Conservation (phyloP, 163 green algal species). For the Volvox carteri region DNA sequence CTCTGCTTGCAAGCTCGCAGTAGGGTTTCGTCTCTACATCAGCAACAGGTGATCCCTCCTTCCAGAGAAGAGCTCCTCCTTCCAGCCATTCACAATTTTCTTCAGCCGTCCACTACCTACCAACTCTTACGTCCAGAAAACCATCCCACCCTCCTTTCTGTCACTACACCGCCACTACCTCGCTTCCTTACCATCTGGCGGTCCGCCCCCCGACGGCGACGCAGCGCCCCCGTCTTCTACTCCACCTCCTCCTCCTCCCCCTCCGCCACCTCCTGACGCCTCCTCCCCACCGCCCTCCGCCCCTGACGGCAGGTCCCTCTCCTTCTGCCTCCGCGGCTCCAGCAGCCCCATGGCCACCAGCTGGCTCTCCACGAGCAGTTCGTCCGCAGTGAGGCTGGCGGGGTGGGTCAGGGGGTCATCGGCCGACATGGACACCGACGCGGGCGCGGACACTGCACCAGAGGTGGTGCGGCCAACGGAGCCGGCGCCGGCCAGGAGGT, state of each 20-base stretch:
- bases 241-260: background rate
- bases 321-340: constrained; percentile 50
- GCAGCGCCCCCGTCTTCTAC: background rate
- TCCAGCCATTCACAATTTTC: no score
- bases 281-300: background rate
- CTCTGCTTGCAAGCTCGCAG: no score
- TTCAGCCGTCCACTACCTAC: no score
- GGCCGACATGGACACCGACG: background rate
- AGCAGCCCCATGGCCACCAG: constrained; percentile 63
- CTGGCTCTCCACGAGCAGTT: constrained; percentile 67
- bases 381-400: constrained; percentile 43
- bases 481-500: background rate
- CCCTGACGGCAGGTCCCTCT: background rate
- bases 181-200: background rate
- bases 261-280: background rate
- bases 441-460: background rate
- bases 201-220: background rate
- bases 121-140: no score
- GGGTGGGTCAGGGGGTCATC: background rate
- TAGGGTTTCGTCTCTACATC: no score
- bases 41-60: no score
- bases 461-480: background rate
- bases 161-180: no score
- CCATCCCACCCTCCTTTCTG: no score
- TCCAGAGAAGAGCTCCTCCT: no score